Evolutionary conservation across 768 basidiomycete genomes (phyloP).

Genomic region (Tylopilus vinaceipallidus): DNA sequence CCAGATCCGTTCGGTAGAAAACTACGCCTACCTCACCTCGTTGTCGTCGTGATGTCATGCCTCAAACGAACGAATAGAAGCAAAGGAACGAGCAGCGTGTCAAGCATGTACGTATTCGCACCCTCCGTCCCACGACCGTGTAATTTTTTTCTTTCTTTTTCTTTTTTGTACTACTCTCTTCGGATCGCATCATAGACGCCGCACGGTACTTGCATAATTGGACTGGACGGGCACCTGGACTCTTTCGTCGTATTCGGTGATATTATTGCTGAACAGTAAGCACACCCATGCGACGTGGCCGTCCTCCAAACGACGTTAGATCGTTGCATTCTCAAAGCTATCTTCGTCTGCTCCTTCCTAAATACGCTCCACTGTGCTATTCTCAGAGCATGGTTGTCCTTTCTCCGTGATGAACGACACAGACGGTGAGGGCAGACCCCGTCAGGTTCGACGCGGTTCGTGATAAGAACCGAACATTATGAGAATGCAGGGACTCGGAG

Average conservation of each 20-base stretch:
- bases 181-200: slow-evolving; percentile 5
- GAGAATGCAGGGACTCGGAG: background rate
- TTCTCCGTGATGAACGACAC: background rate
- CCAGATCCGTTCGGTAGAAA: slow-evolving; percentile 15
- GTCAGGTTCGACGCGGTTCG: background rate
- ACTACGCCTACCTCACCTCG: slow-evolving; percentile 18
- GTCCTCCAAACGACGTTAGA: background rate
- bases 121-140: background rate
- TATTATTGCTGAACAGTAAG: no score
- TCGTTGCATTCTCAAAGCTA: background rate
- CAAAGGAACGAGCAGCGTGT: background rate
- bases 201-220: background rate
- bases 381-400: no score
- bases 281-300: background rate
- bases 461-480: background rate
- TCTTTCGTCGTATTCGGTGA: no score
- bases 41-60: slow-evolving; percentile 16
- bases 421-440: no score
- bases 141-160: slow-evolving; percentile 3
- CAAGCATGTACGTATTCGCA: slow-evolving; percentile 10
- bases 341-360: no score
- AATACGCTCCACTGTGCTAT: background rate
- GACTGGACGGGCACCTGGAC: background rate
- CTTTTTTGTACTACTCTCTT: background rate
- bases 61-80: background rate